Evolutionary conservation across 2,329 filamentous ascomycete species (phyloP).

Genomic region (Fusarium sacchari): DNA sequence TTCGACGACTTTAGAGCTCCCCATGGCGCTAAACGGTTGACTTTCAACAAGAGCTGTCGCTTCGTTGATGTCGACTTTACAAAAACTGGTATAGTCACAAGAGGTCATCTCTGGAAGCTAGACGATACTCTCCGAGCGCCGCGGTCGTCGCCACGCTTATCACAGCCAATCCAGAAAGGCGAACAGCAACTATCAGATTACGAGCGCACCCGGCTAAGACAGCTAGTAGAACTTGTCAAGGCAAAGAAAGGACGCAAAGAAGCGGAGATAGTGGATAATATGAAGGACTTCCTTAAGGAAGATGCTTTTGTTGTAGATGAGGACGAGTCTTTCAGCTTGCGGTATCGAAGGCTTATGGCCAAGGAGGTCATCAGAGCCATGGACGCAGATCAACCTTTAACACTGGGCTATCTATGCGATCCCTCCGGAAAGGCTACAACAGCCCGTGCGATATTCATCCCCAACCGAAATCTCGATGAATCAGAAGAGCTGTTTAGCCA

Average conservation of each 20-base stretch:
- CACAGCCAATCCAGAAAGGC: constrained; percentile 14
- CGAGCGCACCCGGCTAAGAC: constrained; percentile 22
- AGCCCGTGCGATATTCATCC: constrained; percentile 26
- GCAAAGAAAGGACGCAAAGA: not conserved
- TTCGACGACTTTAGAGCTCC: constrained; percentile 38
- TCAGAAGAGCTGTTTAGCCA: not conserved
- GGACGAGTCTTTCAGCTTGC: constrained; percentile 13
- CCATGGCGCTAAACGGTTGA: constrained; percentile 11
- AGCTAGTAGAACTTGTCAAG: constrained; percentile 22
- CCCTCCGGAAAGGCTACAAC: not conserved
- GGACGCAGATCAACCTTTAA: constrained; percentile 13
- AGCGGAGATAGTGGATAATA: not conserved
- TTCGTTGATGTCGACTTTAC: constrained; percentile 34
- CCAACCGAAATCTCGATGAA: not conserved
- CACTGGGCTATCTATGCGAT: constrained; percentile 29
- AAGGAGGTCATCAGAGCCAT: constrained; percentile 34
- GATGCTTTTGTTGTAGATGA: constrained; percentile 12
- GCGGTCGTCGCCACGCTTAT: constrained; percentile 4
- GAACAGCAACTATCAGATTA: constrained; percentile 17
- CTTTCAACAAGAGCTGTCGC: constrained; percentile 44
- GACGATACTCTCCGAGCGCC: constrained; percentile 25
- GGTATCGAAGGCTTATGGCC: constrained; percentile 32
- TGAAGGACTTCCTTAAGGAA: constrained; percentile 10
- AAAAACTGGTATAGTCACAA: constrained; percentile 26
- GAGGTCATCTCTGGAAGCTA: constrained; percentile 43